Evolutionary conservation across 1,139 yeast genomes (phyloP), one percentile per base, ranked within the genome.

Genomic region (Lodderomyces theae): DNA sequence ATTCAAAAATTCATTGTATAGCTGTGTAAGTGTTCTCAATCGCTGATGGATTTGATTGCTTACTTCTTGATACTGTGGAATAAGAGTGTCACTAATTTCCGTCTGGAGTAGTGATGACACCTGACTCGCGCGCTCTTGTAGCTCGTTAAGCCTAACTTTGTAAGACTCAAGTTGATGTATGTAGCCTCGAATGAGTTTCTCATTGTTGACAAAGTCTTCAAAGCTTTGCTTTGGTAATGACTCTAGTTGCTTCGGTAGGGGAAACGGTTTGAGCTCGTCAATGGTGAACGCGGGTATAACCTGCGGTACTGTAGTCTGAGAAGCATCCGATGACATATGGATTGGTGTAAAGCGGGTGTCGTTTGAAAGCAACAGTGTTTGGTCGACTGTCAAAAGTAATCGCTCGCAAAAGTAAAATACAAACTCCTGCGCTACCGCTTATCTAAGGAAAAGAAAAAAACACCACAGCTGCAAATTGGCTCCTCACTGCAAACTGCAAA

Each of bases 1-100:
- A 43, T 59, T 56, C 25, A 60, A 49, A 51, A 68, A 71, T 46
- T 69, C 68, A 19, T 55, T 56, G 49, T 64, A 63, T 3, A 59
- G 47, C 9, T 47, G 42, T 25, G 58, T 58, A n/a, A 70, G 51
- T 8, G 56, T 48, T 9, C 46, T 45, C 15, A 66, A 50, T 41
- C 63, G 63, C 21, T 50, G 53, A 34, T 52, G 52, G 15, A 72
- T 71, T 19, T 49, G 52, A 1, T 41, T 42, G 5, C 62, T 46
- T n/a, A 59, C 46, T 5, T 38, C 41, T 17, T 52, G 49, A 47
- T 72, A 71, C 5, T 65, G 56, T 5, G 49, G 51, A 8, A 69
- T 53, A 16, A 67, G 46, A 9, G 38, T 29, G n/a, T 45, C 40
- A n/a, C 35, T 24, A 5, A 49, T 37, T 10, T 44, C 47, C 10